Evolutionary conservation across 2,329 filamentous ascomycete genomes (phyloP).

Genomic region (Alternaria sp.): DNA sequence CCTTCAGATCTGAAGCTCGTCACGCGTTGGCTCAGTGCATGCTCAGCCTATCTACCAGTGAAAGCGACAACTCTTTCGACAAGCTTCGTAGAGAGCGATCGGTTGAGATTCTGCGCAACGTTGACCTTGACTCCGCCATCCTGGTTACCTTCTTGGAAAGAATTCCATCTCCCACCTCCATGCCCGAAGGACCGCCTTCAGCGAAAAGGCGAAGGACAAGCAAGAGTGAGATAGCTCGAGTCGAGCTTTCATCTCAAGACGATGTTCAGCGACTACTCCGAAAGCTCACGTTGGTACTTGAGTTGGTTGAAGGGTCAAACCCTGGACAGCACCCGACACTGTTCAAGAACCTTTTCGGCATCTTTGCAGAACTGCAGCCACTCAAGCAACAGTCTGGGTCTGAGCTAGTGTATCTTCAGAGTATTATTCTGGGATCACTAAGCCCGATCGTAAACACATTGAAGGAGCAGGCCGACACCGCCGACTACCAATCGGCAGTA

Average conservation of each 20-base stretch:
- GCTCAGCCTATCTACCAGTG: slow-evolving; percentile 64
- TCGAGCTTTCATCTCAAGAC: slow-evolving; percentile 66
- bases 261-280: slow-evolving; percentile 72
- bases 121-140: slow-evolving; percentile 75
- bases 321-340: slow-evolving; percentile 78
- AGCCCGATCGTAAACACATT: slow-evolving; percentile 82
- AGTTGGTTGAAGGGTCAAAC: slow-evolving; percentile 82
- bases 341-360: slow-evolving; percentile 78
- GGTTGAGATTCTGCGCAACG: slow-evolving; percentile 72
- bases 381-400: slow-evolving; percentile 81
- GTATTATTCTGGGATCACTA: slow-evolving; percentile 80
- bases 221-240: slow-evolving; percentile 69
- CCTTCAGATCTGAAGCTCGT: slow-evolving; percentile 69
- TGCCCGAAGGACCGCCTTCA: slow-evolving; percentile 73
- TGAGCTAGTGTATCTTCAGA: slow-evolving; percentile 89
- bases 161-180: slow-evolving; percentile 74
- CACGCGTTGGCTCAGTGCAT: slow-evolving; percentile 67
- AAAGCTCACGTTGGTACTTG: slow-evolving; percentile 84
- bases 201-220: slow-evolving; percentile 83
- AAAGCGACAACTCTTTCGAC: slow-evolving; percentile 38
- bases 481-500: slow-evolving; percentile 78
- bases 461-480: slow-evolving; percentile 60
- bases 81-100: slow-evolving; percentile 61
- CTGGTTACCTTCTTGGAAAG: slow-evolving; percentile 75
- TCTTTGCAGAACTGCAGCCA: slow-evolving; percentile 85